These are phyloP conservation scores for Eucalyptus urophylla DNA, from an alignment of 345 rosid species.

Conservation along the genomic window DNA sequence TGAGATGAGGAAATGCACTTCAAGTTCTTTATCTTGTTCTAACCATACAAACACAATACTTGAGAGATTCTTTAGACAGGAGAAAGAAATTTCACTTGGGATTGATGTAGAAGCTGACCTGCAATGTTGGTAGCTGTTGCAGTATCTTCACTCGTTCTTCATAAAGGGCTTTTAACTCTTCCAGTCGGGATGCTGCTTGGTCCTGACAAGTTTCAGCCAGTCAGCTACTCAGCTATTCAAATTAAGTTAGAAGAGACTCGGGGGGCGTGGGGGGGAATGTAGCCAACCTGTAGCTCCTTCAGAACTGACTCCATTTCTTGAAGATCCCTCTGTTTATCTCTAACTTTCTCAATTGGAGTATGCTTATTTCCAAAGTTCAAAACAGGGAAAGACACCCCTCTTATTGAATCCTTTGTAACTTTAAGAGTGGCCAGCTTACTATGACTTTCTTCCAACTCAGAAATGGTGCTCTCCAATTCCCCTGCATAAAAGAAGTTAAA, in stretches of 20 bases:
- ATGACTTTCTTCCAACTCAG: constrained; percentile 58
- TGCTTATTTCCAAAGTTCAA: constrained; percentile 54
- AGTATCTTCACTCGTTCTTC: constrained; percentile 67
- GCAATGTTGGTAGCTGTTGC: constrained; percentile 41
- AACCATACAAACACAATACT: constrained; percentile 14
- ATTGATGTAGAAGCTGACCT: constrained; percentile 26
- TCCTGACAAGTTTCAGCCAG: constrained; percentile 34
- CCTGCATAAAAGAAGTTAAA: constrained; percentile 25
- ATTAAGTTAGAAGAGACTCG: not conserved
- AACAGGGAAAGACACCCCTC: constrained; percentile 68
- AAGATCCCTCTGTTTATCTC: constrained; percentile 62
- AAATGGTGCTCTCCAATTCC: constrained; percentile 54
- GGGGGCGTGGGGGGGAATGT: not conserved
- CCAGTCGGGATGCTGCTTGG: constrained; percentile 51
- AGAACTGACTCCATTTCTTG: constrained; percentile 67
- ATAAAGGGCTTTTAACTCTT: constrained; percentile 61
- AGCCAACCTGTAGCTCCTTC: constrained; percentile 51
- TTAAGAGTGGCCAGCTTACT: constrained; percentile 56
- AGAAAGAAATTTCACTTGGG: not conserved
- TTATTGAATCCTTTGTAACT: constrained; percentile 76
- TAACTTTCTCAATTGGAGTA: constrained; percentile 41
- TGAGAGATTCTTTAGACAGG: not conserved
- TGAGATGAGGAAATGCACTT: constrained; percentile 61
- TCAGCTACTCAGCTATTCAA: not conserved
- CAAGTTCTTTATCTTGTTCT: constrained; percentile 65